Evolutionary conservation across 2,329 filamentous ascomycete species (phyloP).

Genomic region (Colletotrichum sublineola): DNA sequence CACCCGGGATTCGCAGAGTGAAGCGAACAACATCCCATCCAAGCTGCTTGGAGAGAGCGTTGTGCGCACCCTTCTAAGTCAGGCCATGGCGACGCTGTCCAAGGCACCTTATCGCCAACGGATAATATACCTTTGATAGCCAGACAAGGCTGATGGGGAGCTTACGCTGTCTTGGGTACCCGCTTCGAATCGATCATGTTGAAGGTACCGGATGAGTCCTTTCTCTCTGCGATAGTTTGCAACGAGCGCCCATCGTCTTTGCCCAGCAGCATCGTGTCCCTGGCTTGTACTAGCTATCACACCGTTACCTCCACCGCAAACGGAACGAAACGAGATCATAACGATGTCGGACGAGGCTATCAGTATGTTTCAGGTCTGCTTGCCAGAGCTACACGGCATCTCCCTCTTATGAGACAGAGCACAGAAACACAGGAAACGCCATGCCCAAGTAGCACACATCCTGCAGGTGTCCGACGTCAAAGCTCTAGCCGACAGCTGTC

Average conservation of each 20-base stretch:
- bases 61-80: background rate
- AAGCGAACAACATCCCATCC: background rate
- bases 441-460: slow-evolving; percentile 2
- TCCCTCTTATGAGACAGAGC: slow-evolving; percentile 5
- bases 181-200: background rate
- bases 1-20: slow-evolving; percentile 12
- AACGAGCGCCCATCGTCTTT: background rate
- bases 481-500: slow-evolving; percentile 32
- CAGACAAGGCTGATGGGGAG: background rate
- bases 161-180: background rate
- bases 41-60: background rate
- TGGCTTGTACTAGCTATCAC: background rate
- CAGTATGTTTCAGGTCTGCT: slow-evolving; percentile 29
- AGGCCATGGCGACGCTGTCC: background rate
- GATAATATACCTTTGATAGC: background rate
- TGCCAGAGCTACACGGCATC: slow-evolving; percentile 26
- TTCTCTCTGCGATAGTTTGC: background rate
- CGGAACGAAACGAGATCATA: slow-evolving; percentile 15
- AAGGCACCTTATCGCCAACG: background rate
- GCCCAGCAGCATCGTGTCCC: slow-evolving; percentile 1
- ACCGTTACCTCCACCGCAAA: background rate
- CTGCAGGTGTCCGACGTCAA: slow-evolving; percentile 37
- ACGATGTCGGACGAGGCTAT: slow-evolving; percentile 20
- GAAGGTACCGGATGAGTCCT: background rate
- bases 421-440: slow-evolving; percentile 13